Evolutionary conservation across 768 basidiomycete species (phyloP).

Genomic region (Amanita fuliginea): DNA sequence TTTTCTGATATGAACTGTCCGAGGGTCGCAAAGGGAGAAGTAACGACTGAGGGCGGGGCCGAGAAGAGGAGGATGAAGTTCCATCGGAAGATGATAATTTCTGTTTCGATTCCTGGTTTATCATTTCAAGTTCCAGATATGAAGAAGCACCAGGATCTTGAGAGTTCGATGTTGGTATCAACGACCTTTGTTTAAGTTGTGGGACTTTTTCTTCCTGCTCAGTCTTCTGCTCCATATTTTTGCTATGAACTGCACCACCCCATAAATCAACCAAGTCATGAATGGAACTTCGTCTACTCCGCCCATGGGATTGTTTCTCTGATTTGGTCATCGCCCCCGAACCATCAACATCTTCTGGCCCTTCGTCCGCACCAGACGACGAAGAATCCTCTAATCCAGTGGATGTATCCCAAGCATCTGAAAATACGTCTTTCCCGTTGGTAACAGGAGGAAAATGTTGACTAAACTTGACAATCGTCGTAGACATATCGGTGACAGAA

Average conservation of each 20-base stretch:
- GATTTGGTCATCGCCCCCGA: slow-evolving; percentile 14
- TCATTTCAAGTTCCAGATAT: not conserved
- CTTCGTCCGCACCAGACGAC: slow-evolving; percentile 53
- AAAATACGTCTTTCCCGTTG: slow-evolving; percentile 8
- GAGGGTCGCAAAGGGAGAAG: slow-evolving; percentile 48
- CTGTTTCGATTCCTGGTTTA: not conserved
- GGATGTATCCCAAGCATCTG: slow-evolving; percentile 1
- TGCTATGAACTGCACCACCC: slow-evolving; percentile 47
- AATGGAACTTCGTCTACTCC: slow-evolving; percentile 68
- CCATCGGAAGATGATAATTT: not conserved
- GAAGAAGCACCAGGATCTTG: not conserved
- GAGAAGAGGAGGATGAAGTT: not conserved
- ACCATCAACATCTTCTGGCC: slow-evolving; percentile 33
- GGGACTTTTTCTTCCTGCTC: slow-evolving; percentile 8
- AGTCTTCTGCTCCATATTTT: slow-evolving; percentile 18
- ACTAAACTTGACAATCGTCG: slow-evolving; percentile 25
- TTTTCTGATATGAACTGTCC: slow-evolving; percentile 24
- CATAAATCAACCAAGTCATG: slow-evolving; percentile 76
- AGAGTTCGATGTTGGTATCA: not conserved
- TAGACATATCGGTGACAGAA: slow-evolving; percentile 18
- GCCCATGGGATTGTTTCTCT: slow-evolving; percentile 24
- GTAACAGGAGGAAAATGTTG: slow-evolving; percentile 25
- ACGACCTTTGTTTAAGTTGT: not conserved
- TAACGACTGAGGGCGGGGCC: slow-evolving; percentile 70
- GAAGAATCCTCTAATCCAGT: slow-evolving; percentile 12